These are phyloP conservation scores for Cnidoscolus chayamansa DNA, from an alignment of 441 rosid species.

Conservation along the genomic window DNA sequence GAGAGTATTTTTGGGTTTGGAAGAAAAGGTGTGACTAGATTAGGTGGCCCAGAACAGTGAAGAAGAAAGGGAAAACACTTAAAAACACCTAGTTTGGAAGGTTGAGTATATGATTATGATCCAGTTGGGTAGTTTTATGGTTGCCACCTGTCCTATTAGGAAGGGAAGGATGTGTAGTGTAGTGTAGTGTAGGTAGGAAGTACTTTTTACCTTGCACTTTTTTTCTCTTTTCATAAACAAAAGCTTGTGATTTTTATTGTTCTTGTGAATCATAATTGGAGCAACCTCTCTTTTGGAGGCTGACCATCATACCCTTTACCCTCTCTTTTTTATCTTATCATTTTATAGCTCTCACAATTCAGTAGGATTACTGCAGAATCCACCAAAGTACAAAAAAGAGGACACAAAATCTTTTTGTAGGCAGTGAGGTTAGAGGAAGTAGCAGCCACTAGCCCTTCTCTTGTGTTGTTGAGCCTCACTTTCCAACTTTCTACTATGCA, in stretches of 20 bases:
- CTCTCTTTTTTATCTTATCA: neutral
- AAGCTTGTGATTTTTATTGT: slow-evolving; percentile 8
- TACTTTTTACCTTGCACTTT: slow-evolving; percentile 14
- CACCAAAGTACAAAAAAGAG: neutral
- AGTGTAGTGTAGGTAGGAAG: neutral
- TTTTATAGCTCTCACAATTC: too few relatives aligned
- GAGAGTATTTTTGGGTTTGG: too few relatives aligned
- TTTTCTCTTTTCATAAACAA: slow-evolving; percentile 5
- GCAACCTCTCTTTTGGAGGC: slow-evolving; percentile 11
- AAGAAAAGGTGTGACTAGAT: too few relatives aligned
- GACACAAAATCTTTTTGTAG: slow-evolving; percentile 9
- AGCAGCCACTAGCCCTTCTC: neutral
- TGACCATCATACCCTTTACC: slow-evolving; percentile 1
- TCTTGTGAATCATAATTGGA: slow-evolving; percentile 17
- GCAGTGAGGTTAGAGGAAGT: neutral
- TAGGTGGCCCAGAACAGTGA: slow-evolving; percentile 20
- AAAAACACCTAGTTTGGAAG: slow-evolving; percentile 20
- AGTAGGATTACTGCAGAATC: too few relatives aligned
- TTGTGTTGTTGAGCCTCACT: neutral
- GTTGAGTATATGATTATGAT: slow-evolving; percentile 28
- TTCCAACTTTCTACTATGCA: neutral
- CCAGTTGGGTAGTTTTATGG: slow-evolving; percentile 31
- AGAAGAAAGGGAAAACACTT: neutral
- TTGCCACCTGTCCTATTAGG: slow-evolving; percentile 29
- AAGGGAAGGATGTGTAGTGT: neutral